Conservation (phyloP, 225 moss, liverwort and hornwort genomes). For the Sphagnum contortum region DNA sequence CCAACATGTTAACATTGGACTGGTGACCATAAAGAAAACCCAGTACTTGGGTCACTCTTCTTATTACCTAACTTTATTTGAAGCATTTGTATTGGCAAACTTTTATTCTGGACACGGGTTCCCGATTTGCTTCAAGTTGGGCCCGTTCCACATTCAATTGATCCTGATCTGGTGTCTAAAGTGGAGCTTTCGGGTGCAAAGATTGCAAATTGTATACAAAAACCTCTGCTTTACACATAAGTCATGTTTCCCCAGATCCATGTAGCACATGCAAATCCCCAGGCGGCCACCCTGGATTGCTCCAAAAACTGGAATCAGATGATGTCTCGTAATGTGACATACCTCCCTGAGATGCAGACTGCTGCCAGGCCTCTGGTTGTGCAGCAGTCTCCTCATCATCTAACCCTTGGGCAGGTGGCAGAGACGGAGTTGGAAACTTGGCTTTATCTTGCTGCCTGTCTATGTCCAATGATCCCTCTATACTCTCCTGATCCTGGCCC, state of each 20-base stretch:
- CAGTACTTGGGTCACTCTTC: no score
- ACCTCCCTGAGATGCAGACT: constrained; percentile 15
- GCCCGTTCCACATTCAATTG: no score
- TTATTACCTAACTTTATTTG: no score
- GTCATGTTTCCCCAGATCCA: constrained; percentile 4
- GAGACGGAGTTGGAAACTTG: constrained; percentile 24
- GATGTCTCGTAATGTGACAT: constrained; percentile 19
- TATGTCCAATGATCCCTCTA: constrained; percentile 26
- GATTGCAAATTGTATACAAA: no score
- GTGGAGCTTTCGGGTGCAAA: no score
- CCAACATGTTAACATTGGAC: no score
- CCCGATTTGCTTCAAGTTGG: no score
- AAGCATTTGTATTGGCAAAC: no score
- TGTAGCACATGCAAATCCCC: constrained; percentile 40
- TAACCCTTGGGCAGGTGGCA: constrained; percentile 24
- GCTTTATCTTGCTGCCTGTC: constrained; percentile 37
- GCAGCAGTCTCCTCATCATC: constrained; percentile 10
- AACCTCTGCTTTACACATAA: no score
- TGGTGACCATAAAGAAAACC: no score
- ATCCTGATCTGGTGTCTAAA: no score
- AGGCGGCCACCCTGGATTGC: constrained; percentile 29
- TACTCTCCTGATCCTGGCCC: constrained; percentile 6
- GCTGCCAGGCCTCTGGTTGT: constrained; percentile 28
- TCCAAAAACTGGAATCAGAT: constrained; percentile 41
- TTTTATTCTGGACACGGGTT: no score